Evolutionary conservation across 805 yeast genomes (phyloP), one percentile per base, ranked within the genome.

Genomic region (Hemisphaericaspora nanyangensis): DNA sequence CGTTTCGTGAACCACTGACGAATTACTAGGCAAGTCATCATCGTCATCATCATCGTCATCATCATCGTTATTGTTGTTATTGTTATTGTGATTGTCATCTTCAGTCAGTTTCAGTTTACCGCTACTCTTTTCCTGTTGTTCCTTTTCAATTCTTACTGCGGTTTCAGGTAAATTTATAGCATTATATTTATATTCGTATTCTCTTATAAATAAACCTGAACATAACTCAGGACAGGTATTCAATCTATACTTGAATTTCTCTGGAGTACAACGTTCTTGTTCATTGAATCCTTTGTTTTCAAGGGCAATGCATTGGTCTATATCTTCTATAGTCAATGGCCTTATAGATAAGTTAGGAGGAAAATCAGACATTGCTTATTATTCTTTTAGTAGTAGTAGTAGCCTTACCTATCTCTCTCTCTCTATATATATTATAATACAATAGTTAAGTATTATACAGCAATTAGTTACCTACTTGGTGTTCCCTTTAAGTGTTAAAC

Each of bases 201-300:
- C 78, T 55, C 96, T 72, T 37, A 88, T 70, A 54, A 91, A 93
- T 40, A 93, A 70, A 2, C 98, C 98, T 5, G 90, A 79, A 48
- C 93, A 80, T 41, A 91, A 74, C 59, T 91, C 99, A 7, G 98
- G 98, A 58, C 97, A 90, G 4, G 68, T 79, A 1, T 73, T 72
- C 46, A 91, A 70, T 50, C 97, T 74, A 66, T 86, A 91, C 47
- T 63, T 65, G 39, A 69, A 60, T 47, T 76, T 80, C 36, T 80
- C 87, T n/a, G 53, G 54, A 10, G 85, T 58, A 31, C 86, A 82
- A 42, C 95, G 72, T 63, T 88, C 95, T 11, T 61, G 55, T 26
- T 76, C 79, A 2, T 85, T 79, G 61, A 90, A 88, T 6, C 95
- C 88, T 34, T 61, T 57, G 5, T 59, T 57, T 58, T 91, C 98